Evolutionary conservation across 139 green algal species (phyloP).

Genomic region (Chlamydomonas sp.): DNA sequence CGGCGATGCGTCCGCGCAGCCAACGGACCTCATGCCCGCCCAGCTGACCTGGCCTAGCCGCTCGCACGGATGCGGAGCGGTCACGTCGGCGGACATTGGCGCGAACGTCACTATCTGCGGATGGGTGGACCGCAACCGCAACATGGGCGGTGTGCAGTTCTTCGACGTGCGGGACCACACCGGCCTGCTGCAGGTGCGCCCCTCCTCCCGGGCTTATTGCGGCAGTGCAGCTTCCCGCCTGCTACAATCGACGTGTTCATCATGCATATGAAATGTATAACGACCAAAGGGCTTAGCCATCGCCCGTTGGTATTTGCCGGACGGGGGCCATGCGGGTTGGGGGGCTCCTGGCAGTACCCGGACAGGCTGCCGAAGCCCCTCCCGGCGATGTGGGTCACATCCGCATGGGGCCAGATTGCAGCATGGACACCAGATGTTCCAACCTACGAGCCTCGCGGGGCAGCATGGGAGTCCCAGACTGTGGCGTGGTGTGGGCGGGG

Average conservation of each 20-base stretch:
- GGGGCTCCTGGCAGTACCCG: not conserved
- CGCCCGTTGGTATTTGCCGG: not conserved
- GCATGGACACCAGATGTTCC: too few species aligned
- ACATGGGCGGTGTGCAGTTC: constrained; percentile 95
- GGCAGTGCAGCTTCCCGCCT: not conserved
- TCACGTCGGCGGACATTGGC: not conserved
- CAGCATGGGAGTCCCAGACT: too few species aligned
- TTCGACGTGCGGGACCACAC: constrained; percentile 94
- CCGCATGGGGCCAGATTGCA: too few species aligned
- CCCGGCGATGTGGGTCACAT: too few species aligned
- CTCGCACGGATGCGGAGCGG: constrained; percentile 61
- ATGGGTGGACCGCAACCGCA: constrained; percentile 94
- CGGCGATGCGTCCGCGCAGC: too few species aligned
- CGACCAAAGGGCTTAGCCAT: too few species aligned
- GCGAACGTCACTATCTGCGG: constrained; percentile 85
- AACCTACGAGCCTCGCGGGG: too few species aligned
- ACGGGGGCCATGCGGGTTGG: not conserved
- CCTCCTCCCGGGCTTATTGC: not conserved
- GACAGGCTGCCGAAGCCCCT: not conserved
- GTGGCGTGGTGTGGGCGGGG: too few species aligned
- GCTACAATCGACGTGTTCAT: not conserved
- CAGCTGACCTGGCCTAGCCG: constrained; percentile 69
- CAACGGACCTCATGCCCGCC: constrained; percentile 4
- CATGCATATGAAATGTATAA: not conserved
- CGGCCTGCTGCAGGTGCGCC: constrained; percentile 88